phyloP scores from a whole-genome alignment of 2,329 filamentous ascomycete genomes.

The Stagonosporopsis tanaceti region DNA sequence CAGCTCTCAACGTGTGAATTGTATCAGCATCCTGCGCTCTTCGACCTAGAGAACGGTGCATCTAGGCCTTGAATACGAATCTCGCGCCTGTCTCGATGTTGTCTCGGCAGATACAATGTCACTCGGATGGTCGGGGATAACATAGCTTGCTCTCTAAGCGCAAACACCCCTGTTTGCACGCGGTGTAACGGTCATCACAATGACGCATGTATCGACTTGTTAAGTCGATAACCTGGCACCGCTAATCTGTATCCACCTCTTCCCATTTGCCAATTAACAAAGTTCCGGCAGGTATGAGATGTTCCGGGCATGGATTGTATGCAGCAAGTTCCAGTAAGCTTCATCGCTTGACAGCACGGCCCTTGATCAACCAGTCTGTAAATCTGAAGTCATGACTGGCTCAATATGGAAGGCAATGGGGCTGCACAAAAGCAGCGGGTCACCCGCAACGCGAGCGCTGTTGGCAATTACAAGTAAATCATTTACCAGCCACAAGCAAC shows the following conservation, averaged over 20 bases:
- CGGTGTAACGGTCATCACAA: constrained; percentile 14
- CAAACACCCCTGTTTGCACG: constrained; percentile 9
- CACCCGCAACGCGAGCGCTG: background rate
- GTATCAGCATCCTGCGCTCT: background rate
- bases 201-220: constrained; percentile 5
- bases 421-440: constrained; percentile 6
- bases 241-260: background rate
- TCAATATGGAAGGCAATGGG: constrained; percentile 2
- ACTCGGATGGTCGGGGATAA: constrained; percentile 6
- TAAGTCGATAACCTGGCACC: background rate
- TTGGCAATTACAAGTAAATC: background rate
- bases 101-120: constrained; percentile 5
- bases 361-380: constrained; percentile 4
- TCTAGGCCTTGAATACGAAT: background rate
- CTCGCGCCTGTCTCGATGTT: constrained; percentile 1
- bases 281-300: background rate
- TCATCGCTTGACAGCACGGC: constrained; percentile 9
- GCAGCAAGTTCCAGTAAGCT: constrained; percentile 11
- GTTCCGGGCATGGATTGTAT: constrained; percentile 7
- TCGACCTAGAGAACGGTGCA: background rate
- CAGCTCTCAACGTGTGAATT: background rate
- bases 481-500: background rate
- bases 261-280: constrained; percentile 4
- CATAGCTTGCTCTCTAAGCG: constrained; percentile 1
- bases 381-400: constrained; percentile 20